Evolutionary conservation across 179 eudicot species (phyloP), one percentile per base, ranked within the genome.

Genomic region (Carnegiea gigantea): DNA sequence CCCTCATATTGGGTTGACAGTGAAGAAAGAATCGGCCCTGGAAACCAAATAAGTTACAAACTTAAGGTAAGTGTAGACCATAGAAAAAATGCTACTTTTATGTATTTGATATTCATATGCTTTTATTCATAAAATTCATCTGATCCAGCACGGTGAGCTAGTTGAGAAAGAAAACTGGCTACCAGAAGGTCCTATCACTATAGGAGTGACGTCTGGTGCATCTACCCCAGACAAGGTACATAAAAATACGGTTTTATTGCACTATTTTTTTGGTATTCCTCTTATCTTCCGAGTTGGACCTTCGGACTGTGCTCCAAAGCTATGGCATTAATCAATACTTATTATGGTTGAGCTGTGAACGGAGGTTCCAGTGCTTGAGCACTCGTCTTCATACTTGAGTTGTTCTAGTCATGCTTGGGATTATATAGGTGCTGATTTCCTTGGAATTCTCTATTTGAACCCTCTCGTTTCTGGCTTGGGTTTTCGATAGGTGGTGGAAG

Each of bases 1-100:
- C 98, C 97, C 33, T 96, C 99, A 26, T 94, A 90, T 84, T 96
- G 99, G 99, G 82, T 96, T 62, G 99, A 96, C 89, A 91, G 93
- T 81, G 98, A 92, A 87, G 83, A 80, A 78, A 90, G 99, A 88
- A 78, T 96, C 49, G 98, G 99, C 59, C 98, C 99, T 70, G 98
- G 98, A 80, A 94, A 96, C 92, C 90, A 75, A 87, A 92, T 96
- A 68, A 86, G 89, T 68, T 68, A 83, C 92, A 96, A 94, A 85
- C 80, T 94, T 86, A 82, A 88, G 77, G 98, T 94, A 90, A 59
- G 89, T 83, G 51, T 40, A 67, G 64, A 65, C 75, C 68, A 62
- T 9, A 0, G 73, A 44, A 73, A 48, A 49, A 49, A 28, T 53
- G 53, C 14, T 48, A 48, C 21, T 67, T 81, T 77, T 72, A 36